Base-by-base conservation (phyloP, 352 stramenopile genomes). In the Phytophthora sojae region DNA sequence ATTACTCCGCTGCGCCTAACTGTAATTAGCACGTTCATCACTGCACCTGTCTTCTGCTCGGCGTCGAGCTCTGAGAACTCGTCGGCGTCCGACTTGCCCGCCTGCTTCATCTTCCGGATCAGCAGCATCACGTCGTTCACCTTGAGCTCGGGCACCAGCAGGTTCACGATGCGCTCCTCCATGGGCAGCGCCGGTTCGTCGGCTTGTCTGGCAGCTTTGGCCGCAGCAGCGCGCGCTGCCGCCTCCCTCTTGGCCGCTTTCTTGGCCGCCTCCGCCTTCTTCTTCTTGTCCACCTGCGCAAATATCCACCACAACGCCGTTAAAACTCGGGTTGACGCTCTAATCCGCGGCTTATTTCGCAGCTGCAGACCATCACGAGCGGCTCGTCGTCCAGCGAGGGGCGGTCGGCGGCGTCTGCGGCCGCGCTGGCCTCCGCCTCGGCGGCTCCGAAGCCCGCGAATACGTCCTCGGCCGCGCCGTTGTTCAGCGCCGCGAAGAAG, bases 51-150 rank as follows among this genome's bases (percentile, higher is more conserved):
- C 61, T 96, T 96, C 60, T 93, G 86, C 68, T 96, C 89, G 7
- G 88, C 82, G 59, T 96, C 89, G 3, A 94, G 71, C 76, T 93
- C 85, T 25, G 88, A 95, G 69, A 95, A 96, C 75, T 95, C 89
- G 62, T 96, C 89, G 8, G 89, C 88, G 64, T 96, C 89, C 56
- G 89, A 95, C 74, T 96, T 96, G 73, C 88, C 88, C 2, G 89
- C 83, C 63, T 96, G 88, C 50, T 92, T 94, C 89, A 96, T 95
- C 73, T 96, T 96, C 65, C 92, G 87, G 73, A 96, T 95, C 42
- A 96, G 74, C 69, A 92, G 75, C 83, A 96, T 94, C 60, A 96
- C 86, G 68, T 96, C 89, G 57, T 89, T 88, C 50, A 95, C 89
- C 70, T 95, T 94, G 51, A 96, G 81, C 42, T 95, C 89, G 0